Base-by-base conservation (phyloP, 129 eudicot genomes). In the Gnaphalium uliginosum region DNA sequence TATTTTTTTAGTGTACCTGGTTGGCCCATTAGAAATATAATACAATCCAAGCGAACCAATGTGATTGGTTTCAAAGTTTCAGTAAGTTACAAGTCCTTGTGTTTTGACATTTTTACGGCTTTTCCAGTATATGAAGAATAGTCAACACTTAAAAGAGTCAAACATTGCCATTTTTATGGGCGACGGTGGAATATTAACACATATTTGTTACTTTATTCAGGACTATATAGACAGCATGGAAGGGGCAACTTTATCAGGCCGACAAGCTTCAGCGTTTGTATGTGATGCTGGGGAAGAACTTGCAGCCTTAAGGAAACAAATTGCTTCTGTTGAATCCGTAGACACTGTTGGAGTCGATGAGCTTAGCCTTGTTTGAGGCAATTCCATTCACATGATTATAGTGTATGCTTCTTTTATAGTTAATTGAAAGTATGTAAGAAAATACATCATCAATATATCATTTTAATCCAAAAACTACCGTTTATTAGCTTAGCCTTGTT, bases 221-320 rank as follows among this genome's bases (percentile, higher is more conserved):
- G 98, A 93, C 54, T 93, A 93, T 71, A 93, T 93, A 62, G 98
- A 93, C 84, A 90, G 97, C 88, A 93, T 93, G 98, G 98, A 93
- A 79, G 98, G 97, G 1, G 98, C 98, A 19, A 93, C 98, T 33
- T 87, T 93, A 46, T 93, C 97, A 9, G 98, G 98, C n/a, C 85
- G 98, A 75, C 98, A 93, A 82, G 93, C 96, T 46, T 88, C 93
- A 67, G 89, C 97, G 0, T 93, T 78, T 76, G 78, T 90, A 81
- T 93, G 98, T 73, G 85, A 87, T 65, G 98, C 96, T 50, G 98
- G 98, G 21, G 96, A 93, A 81, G 96, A 90, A 23, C 74, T 93
- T 76, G 85, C 77, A 43, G 87, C 86, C 8, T 56, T 90, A 23
- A 72, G 87, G 50, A 86, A 88, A 62, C 60, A 54, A 35, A 72